These are phyloP conservation scores for Termitomyces sp. DNA, from an alignment of 768 basidiomycete genomes.

Conservation along the genomic window DNA sequence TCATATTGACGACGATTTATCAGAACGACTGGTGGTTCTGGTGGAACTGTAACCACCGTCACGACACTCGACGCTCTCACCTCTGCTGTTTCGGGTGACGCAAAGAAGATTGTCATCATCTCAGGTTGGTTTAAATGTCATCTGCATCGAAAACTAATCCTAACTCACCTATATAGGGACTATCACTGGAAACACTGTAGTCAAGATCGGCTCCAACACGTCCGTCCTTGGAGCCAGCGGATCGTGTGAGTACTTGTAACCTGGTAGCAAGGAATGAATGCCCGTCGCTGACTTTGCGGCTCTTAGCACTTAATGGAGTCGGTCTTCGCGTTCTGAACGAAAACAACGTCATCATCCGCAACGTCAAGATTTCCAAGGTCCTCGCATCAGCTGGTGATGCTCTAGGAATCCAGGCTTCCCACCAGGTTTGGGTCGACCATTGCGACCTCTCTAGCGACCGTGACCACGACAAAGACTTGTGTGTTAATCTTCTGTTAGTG, in stretches of 20 bases:
- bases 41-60: slow-evolving; percentile 40
- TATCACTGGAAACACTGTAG: slow-evolving; percentile 39
- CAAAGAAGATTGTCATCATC: slow-evolving; percentile 42
- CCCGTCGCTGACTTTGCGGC: background rate
- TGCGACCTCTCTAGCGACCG: slow-evolving; percentile 41
- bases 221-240: slow-evolving; percentile 37
- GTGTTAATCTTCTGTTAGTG: background rate
- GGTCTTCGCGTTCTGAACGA: slow-evolving; percentile 41
- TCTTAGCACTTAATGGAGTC: slow-evolving; percentile 38
- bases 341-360: slow-evolving; percentile 45
- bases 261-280: too few relatives aligned
- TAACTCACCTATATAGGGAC: slow-evolving; percentile 23
- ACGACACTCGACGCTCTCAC: slow-evolving; percentile 38
- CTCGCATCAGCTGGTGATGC: slow-evolving; percentile 42
- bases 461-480: slow-evolving; percentile 36
- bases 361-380: slow-evolving; percentile 47
- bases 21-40: slow-evolving; percentile 42
- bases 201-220: slow-evolving; percentile 42
- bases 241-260: slow-evolving; percentile 26
- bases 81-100: slow-evolving; percentile 35
- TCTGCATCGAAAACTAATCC: background rate
- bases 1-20: background rate
- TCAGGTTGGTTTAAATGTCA: slow-evolving; percentile 23
- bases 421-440: slow-evolving; percentile 45
- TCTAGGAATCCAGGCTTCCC: slow-evolving; percentile 37